Evolutionary conservation across 2,329 filamentous ascomycete species (phyloP).

Genomic region (Ceratocystis lukuohia): DNA sequence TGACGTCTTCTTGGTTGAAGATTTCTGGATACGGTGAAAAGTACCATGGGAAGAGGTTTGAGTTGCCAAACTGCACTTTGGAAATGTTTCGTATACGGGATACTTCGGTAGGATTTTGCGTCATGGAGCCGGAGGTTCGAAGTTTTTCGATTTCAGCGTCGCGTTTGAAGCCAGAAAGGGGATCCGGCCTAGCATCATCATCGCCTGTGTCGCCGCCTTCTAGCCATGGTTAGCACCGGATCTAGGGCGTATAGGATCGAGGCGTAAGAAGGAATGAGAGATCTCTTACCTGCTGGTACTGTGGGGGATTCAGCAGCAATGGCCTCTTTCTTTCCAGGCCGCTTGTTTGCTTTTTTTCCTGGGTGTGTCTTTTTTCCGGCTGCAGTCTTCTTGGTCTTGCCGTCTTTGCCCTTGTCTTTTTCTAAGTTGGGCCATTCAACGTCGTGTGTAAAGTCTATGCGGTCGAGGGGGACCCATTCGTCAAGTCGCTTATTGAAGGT

Average conservation of each 20-base stretch:
- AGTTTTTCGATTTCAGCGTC: constrained; percentile 95
- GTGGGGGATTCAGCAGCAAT: constrained; percentile 40
- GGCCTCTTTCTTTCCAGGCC: constrained; percentile 41
- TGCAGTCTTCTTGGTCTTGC: constrained; percentile 59
- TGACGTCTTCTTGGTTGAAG: constrained; percentile 76
- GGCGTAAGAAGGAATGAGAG: background rate
- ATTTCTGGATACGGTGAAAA: constrained; percentile 91
- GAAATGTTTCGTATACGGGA: constrained; percentile 90
- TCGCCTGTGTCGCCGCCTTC: constrained; percentile 43
- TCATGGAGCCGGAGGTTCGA: constrained; percentile 91
- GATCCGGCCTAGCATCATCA: constrained; percentile 21
- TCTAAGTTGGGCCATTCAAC: constrained; percentile 95
- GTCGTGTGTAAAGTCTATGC: constrained; percentile 77
- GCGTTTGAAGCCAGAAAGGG: constrained; percentile 47
- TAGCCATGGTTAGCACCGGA: constrained; percentile 6
- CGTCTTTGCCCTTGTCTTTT: constrained; percentile 63
- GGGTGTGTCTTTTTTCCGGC: constrained; percentile 42
- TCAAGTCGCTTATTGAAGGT: constrained; percentile 82
- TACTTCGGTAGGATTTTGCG: constrained; percentile 93
- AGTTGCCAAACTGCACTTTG: constrained; percentile 83
- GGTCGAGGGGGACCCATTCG: constrained; percentile 76
- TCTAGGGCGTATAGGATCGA: background rate
- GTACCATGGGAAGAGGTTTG: constrained; percentile 94
- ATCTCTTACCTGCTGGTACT: constrained; percentile 12
- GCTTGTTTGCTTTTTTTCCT: constrained; percentile 46